A percentile compares a stretch with the other conserved stretches of the same genome.
Conservation (phyloP, 2,329 filamentous ascomycete species). For the Penicillium brevicompactum region DNA sequence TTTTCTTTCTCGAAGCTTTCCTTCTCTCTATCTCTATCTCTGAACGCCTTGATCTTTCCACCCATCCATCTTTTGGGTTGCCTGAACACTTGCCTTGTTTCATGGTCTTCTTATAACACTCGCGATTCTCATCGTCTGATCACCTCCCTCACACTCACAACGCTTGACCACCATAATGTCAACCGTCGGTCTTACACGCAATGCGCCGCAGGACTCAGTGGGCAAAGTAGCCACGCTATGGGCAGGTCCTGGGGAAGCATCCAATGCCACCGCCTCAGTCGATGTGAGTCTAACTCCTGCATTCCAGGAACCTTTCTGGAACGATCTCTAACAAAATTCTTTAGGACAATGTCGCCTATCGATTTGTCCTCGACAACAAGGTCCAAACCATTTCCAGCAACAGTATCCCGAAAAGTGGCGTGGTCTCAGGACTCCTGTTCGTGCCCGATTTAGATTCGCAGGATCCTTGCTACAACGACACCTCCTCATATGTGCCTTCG, state of each 20-base stretch:
- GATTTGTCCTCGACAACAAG: slow-evolving; percentile 51
- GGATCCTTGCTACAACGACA: slow-evolving; percentile 65
- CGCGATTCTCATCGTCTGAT: neutral
- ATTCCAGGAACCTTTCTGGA: neutral
- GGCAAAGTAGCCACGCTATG: slow-evolving; percentile 40
- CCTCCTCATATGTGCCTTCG: slow-evolving; percentile 67
- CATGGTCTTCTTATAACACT: neutral
- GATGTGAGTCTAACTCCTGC: slow-evolving; percentile 34
- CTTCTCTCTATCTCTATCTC: neutral
- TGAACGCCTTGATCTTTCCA: neutral
- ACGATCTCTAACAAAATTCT: neutral
- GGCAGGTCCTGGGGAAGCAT: slow-evolving; percentile 34
- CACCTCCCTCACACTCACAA: neutral
- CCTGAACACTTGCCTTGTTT: neutral
- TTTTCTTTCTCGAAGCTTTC: neutral
- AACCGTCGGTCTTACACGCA: slow-evolving; percentile 15
- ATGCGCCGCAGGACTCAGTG: slow-evolving; percentile 25
- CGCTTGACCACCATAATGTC: neutral
- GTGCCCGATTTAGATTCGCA: slow-evolving; percentile 68
- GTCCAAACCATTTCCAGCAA: slow-evolving; percentile 76
- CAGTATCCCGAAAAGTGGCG: slow-evolving; percentile 61
- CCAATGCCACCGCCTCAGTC: slow-evolving; percentile 34
- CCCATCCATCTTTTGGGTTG: neutral
- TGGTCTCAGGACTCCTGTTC: slow-evolving; percentile 79
- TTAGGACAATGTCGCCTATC: slow-evolving; percentile 37